A percentile compares a stretch with the other conserved stretches of the same genome.
Evolutionary conservation across 768 basidiomycete genomes (phyloP).

Genomic region (Cyclocybe aegerita): DNA sequence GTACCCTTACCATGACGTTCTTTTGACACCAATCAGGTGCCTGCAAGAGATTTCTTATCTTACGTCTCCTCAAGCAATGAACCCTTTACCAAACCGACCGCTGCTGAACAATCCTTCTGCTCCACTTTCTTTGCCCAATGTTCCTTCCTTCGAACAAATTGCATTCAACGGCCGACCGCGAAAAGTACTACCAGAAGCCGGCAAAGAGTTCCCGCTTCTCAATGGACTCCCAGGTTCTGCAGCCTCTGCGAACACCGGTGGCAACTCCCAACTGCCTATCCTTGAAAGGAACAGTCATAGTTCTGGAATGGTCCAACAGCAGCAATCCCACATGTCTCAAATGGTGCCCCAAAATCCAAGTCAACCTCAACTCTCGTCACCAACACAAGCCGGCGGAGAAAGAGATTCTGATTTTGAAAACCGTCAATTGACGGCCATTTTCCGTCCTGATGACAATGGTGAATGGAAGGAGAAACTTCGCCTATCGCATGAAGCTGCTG

Average conservation of each 20-base stretch:
- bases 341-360: conserved; percentile 33
- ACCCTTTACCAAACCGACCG: conserved; percentile 89
- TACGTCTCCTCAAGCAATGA: conserved; percentile 96
- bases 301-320: conserved; percentile 36
- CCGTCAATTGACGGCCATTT: conserved; percentile 74
- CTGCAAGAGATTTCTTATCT: conserved; percentile 97
- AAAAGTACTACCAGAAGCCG: conserved; percentile 74
- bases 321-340: conserved; percentile 30
- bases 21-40: conserved; percentile 52
- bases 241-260: conserved; percentile 45
- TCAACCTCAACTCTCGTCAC: conserved; percentile 29
- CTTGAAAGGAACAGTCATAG: conserved; percentile 53
- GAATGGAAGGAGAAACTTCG: conserved; percentile 86
- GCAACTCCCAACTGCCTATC: conserved; percentile 34
- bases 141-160: conserved; percentile 72
- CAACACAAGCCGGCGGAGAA: conserved; percentile 36
- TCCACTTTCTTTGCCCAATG: conserved; percentile 66
- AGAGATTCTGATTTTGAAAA: conserved; percentile 49
- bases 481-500: conserved; percentile 60
- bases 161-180: conserved; percentile 78
- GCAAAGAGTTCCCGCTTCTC: conserved; percentile 67
- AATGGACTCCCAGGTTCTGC: conserved; percentile 62
- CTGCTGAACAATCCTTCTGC: conserved; percentile 65
- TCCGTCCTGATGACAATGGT: conserved; percentile 80
- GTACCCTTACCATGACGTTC: not conserved